Conservation (phyloP, 2,329 filamentous ascomycete species). For the Hymenoscyphus occultus region DNA sequence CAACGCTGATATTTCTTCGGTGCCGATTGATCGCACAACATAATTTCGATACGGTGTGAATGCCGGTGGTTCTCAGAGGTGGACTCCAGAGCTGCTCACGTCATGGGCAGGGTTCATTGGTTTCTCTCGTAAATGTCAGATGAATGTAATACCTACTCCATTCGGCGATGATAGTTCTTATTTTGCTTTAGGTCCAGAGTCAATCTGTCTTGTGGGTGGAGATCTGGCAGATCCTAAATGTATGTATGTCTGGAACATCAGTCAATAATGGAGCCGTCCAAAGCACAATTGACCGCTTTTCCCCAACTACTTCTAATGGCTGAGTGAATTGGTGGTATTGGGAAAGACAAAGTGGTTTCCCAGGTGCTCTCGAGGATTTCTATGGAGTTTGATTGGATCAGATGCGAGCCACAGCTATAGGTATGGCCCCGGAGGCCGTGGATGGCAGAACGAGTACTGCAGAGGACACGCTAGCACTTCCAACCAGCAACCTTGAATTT, state of each 20-base stretch:
- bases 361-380: not conserved
- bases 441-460: not conserved
- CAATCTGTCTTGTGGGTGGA: not conserved
- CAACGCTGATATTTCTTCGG: too few relatives aligned
- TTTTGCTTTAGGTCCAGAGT: not conserved
- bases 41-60: too few relatives aligned
- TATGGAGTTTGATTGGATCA: not conserved
- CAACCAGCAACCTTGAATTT: constrained; percentile 23
- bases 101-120: too few relatives aligned
- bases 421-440: not conserved
- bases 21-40: too few relatives aligned
- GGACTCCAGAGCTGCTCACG: too few relatives aligned
- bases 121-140: not conserved
- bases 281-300: too few relatives aligned
- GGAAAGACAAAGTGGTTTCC: not conserved
- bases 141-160: not conserved
- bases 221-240: not conserved
- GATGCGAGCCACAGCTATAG: not conserved
- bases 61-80: too few relatives aligned
- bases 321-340: not conserved
- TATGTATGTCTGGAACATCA: too few relatives aligned
- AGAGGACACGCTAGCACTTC: not conserved
- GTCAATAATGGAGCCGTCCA: too few relatives aligned
- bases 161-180: not conserved
- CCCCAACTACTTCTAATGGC: too few relatives aligned